phyloP scores from a whole-genome alignment of 345 rosid species.

The Hypericum androsaemum region DNA sequence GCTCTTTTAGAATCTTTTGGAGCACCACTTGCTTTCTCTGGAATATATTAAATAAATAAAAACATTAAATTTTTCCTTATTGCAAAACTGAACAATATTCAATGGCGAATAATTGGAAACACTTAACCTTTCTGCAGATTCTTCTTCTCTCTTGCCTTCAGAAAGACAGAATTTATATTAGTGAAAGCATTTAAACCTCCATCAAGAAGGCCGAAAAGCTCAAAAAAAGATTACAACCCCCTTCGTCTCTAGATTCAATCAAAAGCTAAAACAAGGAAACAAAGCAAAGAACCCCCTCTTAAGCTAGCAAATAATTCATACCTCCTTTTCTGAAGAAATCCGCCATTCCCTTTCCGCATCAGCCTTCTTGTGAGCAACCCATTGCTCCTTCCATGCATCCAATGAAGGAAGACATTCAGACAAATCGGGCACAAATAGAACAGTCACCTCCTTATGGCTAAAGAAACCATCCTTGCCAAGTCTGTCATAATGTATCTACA shows the following conservation, averaged over 20 bases:
- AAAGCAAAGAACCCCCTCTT: no score
- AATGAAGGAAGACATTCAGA: constrained; percentile 81
- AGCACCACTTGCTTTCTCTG: constrained; percentile 31
- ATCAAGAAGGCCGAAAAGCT: neutral
- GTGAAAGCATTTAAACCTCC: constrained; percentile 4
- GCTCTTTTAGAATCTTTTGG: constrained; percentile 29
- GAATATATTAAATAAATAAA: constrained; percentile 1
- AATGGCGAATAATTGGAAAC: constrained; percentile 6
- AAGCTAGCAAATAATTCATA: neutral
- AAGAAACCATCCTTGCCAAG: constrained; percentile 71
- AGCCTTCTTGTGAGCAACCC: constrained; percentile 71
- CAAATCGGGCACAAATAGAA: constrained; percentile 86
- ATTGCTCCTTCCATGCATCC: constrained; percentile 66
- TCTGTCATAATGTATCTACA: constrained; percentile 93
- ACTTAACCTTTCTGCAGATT: constrained; percentile 47
- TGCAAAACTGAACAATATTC: neutral
- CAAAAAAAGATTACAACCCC: no score
- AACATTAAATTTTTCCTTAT: no score
- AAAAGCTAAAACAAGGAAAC: no score
- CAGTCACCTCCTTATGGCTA: constrained; percentile 80
- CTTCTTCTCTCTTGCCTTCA: constrained; percentile 43
- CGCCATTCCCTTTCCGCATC: constrained; percentile 55
- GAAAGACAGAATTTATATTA: constrained; percentile 9
- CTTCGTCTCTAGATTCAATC: no score
- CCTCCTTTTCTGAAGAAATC: constrained; percentile 47